Conservation (phyloP, 2,329 filamentous ascomycete species). For the Fusarium domesticum region DNA sequence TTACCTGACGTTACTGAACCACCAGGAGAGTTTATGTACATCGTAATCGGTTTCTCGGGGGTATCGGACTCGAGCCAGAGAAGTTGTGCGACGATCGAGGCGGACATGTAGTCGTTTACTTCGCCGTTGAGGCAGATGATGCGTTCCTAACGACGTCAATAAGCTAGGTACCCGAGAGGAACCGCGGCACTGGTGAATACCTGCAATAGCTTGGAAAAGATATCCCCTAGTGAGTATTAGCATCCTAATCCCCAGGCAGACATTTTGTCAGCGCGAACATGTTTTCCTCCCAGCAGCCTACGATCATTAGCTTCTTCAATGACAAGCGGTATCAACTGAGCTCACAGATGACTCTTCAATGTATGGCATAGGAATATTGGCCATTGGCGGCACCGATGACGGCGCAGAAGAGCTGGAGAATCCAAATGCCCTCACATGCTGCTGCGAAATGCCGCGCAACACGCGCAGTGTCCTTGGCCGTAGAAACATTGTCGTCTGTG, state of each 20-base stretch:
- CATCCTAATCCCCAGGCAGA: background rate
- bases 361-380: slow-evolving; percentile 56
- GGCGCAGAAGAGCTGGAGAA: slow-evolving; percentile 36
- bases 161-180: background rate
- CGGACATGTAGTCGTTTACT: slow-evolving; percentile 85
- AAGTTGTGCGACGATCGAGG: slow-evolving; percentile 92
- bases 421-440: slow-evolving; percentile 42
- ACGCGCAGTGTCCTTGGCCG: slow-evolving; percentile 32
- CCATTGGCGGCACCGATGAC: slow-evolving; percentile 29
- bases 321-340: slow-evolving; percentile 1
- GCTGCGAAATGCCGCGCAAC: slow-evolving; percentile 34
- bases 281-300: slow-evolving; percentile 75
- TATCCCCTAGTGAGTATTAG: slow-evolving; percentile 59
- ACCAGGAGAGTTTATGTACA: slow-evolving; percentile 97
- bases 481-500: slow-evolving; percentile 28
- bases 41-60: slow-evolving; percentile 88
- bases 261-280: slow-evolving; percentile 49
- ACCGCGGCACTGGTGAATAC: slow-evolving; percentile 41
- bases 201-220: slow-evolving; percentile 77
- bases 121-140: slow-evolving; percentile 91
- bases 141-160: slow-evolving; percentile 61
- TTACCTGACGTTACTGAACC: slow-evolving; percentile 75
- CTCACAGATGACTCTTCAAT: slow-evolving; percentile 48
- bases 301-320: slow-evolving; percentile 28
- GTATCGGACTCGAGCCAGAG: slow-evolving; percentile 98